Evolutionary conservation across 768 basidiomycete species (phyloP).

Genomic region (Naganishia antarctica): DNA sequence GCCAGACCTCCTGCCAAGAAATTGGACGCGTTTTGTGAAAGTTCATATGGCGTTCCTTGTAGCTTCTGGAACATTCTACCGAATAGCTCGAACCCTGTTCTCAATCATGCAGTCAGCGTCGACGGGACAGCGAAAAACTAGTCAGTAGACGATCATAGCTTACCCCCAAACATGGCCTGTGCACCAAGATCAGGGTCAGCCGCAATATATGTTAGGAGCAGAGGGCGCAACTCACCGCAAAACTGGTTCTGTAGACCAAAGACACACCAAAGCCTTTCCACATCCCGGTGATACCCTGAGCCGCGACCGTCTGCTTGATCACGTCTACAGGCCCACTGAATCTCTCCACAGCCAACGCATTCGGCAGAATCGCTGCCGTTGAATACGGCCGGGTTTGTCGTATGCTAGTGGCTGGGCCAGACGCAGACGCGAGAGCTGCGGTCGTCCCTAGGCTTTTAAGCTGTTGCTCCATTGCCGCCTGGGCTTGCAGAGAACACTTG

Average conservation of each 20-base stretch:
- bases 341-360: constrained; percentile 55
- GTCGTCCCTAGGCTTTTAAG: constrained; percentile 51
- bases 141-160: constrained; percentile 32
- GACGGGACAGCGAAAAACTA: not conserved
- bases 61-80: constrained; percentile 61
- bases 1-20: constrained; percentile 50
- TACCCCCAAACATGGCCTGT: constrained; percentile 65
- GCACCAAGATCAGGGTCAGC: not conserved
- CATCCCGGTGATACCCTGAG: constrained; percentile 63
- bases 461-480: constrained; percentile 64
- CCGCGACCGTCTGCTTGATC: constrained; percentile 59
- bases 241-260: constrained; percentile 66
- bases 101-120: not conserved
- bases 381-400: constrained; percentile 13
- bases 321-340: constrained; percentile 39
- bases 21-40: constrained; percentile 44
- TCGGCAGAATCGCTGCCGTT: constrained; percentile 61
- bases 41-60: constrained; percentile 62
- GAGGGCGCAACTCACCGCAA: constrained; percentile 51
- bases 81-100: constrained; percentile 53
- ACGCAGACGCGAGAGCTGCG: constrained; percentile 40
- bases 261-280: constrained; percentile 74
- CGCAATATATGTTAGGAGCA: not conserved
- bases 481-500: constrained; percentile 50
- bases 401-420: not conserved